A percentile compares a stretch with the other conserved stretches of the same genome.
Evolutionary conservation across 2,329 filamentous ascomycete species (phyloP).

Genomic region (Hypoxylon sp.): DNA sequence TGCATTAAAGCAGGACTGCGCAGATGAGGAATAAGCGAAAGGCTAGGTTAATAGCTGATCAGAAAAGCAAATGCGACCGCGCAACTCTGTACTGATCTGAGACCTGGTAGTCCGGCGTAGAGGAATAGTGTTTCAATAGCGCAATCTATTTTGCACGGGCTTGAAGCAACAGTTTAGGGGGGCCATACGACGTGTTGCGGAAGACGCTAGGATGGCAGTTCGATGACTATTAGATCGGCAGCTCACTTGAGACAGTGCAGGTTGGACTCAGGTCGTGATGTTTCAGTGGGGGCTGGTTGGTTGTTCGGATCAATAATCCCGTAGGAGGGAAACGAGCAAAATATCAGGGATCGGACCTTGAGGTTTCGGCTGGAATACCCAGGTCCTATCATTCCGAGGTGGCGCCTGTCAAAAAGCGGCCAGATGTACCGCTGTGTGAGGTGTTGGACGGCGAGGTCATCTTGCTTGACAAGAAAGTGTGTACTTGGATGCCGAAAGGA

Average conservation of each 20-base stretch:
- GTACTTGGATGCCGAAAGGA: slow-evolving; percentile 27
- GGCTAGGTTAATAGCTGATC: slow-evolving; percentile 17
- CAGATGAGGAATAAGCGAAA: slow-evolving; percentile 8
- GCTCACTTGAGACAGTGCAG: slow-evolving; percentile 34
- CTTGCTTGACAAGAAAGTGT: slow-evolving; percentile 18
- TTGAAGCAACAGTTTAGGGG: slow-evolving; percentile 13
- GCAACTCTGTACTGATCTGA: slow-evolving; percentile 2
- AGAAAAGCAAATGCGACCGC: slow-evolving; percentile 14
- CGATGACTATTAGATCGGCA: slow-evolving; percentile 27
- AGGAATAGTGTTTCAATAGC: slow-evolving; percentile 12
- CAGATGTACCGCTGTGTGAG: slow-evolving; percentile 5
- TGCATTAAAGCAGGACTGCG: slow-evolving; percentile 14
- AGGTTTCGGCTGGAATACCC: slow-evolving; percentile 23
- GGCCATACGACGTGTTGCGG: slow-evolving; percentile 30
- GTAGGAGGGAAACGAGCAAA: slow-evolving; percentile 20
- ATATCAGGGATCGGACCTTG: slow-evolving; percentile 22
- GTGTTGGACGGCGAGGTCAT: slow-evolving; percentile 16
- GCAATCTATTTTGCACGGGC: slow-evolving; percentile 16
- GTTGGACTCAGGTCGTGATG: slow-evolving; percentile 25
- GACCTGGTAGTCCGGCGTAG: slow-evolving; percentile 18
- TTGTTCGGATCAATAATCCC: slow-evolving; percentile 26
- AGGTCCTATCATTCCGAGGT: slow-evolving; percentile 22
- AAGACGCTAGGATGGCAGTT: slow-evolving; percentile 21
- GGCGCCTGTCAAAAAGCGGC: slow-evolving; percentile 20
- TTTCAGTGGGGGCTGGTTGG: slow-evolving; percentile 33